phyloP scores from a whole-genome alignment of 352 stramenopile genomes.

The Phytophthora fragariae region DNA sequence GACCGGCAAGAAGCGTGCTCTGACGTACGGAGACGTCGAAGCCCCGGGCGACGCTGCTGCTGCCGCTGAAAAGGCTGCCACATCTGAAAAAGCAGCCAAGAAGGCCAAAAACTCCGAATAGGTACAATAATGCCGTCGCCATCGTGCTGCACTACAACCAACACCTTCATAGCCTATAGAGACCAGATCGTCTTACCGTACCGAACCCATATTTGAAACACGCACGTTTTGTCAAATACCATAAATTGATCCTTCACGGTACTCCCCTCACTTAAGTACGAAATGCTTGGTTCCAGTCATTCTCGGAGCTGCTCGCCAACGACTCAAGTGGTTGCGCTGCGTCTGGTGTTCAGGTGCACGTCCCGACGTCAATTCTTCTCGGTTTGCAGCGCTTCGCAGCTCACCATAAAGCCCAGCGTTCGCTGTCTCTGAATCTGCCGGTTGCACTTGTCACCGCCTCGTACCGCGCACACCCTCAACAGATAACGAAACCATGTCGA shows the following conservation, averaged over 20 bases:
- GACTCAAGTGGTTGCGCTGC: conserved; percentile 17
- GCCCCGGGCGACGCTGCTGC: conserved; percentile 76
- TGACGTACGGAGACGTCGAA: conserved; percentile 80
- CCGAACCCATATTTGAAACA: conserved; percentile 1
- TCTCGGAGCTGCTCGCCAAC: conserved; percentile 32
- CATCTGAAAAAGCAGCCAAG: conserved; percentile 12
- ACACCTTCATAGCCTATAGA: conserved; percentile 24
- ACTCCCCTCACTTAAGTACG: conserved; percentile 32
- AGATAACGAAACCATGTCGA: conserved; percentile 31
- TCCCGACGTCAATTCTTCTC: conserved; percentile 13
- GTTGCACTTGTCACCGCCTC: conserved; percentile 11
- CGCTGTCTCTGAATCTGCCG: conserved; percentile 12
- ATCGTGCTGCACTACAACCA: background rate
- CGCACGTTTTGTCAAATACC: background rate
- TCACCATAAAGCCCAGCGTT: conserved; percentile 10
- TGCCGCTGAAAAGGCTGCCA: conserved; percentile 42
- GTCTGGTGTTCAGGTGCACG: conserved; percentile 3
- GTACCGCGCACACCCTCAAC: conserved; percentile 9
- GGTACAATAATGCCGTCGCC: background rate
- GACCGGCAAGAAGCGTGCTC: conserved; percentile 69
- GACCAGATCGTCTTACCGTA: background rate
- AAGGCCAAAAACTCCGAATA: conserved; percentile 36
- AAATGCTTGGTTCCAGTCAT: conserved; percentile 62
- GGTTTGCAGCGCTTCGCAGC: background rate
- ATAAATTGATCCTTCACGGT: background rate